Base-by-base conservation (phyloP, 257 asterid species). In the Solanum sejunctum region DNA sequence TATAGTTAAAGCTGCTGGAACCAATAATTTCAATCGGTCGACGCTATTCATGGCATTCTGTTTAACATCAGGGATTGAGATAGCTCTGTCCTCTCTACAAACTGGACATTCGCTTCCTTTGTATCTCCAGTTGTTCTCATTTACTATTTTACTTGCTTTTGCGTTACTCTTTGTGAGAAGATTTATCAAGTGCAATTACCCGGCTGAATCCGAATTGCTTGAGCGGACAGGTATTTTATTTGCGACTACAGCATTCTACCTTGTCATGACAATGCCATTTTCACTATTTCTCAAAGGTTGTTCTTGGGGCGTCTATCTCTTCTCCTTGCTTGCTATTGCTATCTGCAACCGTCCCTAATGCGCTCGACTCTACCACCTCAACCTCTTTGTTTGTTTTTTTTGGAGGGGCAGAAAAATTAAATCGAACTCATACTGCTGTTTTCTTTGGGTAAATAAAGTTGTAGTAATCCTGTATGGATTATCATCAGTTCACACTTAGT, bases 71-170 rank as follows among this genome's bases (percentile, higher is more conserved):
- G 79, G 54, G 17, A 16, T 39, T 10, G 52, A 39, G 54, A 18
- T 41, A 41, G 21, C 79, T 70, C 79, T 70, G 1, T 39, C 4
- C 10, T 18, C 5, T 70, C 15, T 70, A 17, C 78, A 70, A 5
- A 13, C 49, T 32, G 52, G 78, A 36, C 39, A 36, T 10, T 41
- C 56, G 0, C 80, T 72, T n/a, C 80, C 52, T 17, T 70, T 70
- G 79, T 70, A 13, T 70, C 10, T 70, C 10, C 54, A 70, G 4
- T 70, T 41, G 80, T 23, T 72, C 4, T 71, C 83, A 54, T 84
- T 84, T 80, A 28, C 61, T 2, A 84, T 84, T 60, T 54, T 72
- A 56, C 86, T 84, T 41, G 86, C 83, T 26, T 84, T 84, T 8
- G 32, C 64, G 26, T 84, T 12, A 32, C 72, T 84, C 39, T 71